Evolutionary conservation across 768 basidiomycete species (phyloP).

Genomic region (Termitomyces sp.): DNA sequence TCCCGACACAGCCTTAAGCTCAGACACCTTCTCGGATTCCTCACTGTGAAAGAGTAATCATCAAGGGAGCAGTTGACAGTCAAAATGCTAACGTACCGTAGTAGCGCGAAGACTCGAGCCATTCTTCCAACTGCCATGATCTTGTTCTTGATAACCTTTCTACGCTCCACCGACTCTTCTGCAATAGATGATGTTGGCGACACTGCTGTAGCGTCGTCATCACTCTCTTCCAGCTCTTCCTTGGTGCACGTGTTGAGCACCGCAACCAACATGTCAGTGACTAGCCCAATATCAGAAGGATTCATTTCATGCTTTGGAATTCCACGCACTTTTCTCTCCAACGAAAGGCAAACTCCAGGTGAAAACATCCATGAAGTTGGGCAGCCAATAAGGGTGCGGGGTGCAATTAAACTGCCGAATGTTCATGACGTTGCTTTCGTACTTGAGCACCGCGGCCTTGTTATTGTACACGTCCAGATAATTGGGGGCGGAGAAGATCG

Average conservation of each 20-base stretch:
- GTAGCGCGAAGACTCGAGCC: slow-evolving; percentile 92
- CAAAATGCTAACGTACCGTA: slow-evolving; percentile 62
- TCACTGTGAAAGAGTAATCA: slow-evolving; percentile 52
- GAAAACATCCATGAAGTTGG: slow-evolving; percentile 99
- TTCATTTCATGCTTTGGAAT: slow-evolving; percentile 1
- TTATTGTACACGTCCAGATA: slow-evolving; percentile 99
- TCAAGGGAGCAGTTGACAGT: background rate
- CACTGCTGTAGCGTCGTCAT: slow-evolving; percentile 48
- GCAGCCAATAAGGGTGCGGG: slow-evolving; percentile 96
- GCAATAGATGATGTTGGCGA: slow-evolving; percentile 41
- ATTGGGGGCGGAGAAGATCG: slow-evolving; percentile 98
- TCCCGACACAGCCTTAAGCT: slow-evolving; percentile 89
- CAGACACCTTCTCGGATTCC: slow-evolving; percentile 96
- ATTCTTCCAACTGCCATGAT: slow-evolving; percentile 97
- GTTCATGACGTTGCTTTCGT: slow-evolving; percentile 98
- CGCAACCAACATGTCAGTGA: slow-evolving; percentile 98
- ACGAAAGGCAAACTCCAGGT: slow-evolving; percentile 99
- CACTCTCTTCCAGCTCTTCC: slow-evolving; percentile 91
- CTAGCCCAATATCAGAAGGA: slow-evolving; percentile 37
- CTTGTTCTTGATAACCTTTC: slow-evolving; percentile 96
- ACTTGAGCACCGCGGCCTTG: slow-evolving; percentile 98
- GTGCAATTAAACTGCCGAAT: slow-evolving; percentile 97
- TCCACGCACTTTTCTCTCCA: slow-evolving; percentile 86
- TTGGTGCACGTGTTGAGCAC: slow-evolving; percentile 95
- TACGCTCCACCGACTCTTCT: slow-evolving; percentile 63